Evolutionary conservation across 2,329 filamentous ascomycete species (phyloP).

Genomic region (Curvularia hawaiiensis): DNA sequence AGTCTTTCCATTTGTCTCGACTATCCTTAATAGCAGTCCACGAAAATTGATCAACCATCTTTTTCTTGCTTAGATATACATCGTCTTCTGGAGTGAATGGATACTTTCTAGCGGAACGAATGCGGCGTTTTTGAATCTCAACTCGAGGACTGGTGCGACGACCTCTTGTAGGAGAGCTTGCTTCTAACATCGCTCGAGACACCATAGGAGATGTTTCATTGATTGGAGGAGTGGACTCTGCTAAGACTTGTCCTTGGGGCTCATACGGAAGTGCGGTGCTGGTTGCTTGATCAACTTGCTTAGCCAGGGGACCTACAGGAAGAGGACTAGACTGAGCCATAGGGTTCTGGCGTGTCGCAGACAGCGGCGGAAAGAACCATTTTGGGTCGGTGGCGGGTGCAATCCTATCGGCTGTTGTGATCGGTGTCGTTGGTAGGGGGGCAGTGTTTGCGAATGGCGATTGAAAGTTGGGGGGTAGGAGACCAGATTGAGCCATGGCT

Average conservation of each 20-base stretch:
- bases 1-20: slow-evolving; percentile 27
- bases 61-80: slow-evolving; percentile 43
- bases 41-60: slow-evolving; percentile 28
- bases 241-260: background rate
- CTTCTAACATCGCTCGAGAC: background rate
- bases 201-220: background rate
- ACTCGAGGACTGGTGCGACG: slow-evolving; percentile 23
- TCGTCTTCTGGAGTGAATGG: slow-evolving; percentile 43
- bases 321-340: slow-evolving; percentile 21
- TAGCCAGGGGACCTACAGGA: background rate
- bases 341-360: slow-evolving; percentile 2
- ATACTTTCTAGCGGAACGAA: slow-evolving; percentile 12
- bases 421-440: slow-evolving; percentile 10
- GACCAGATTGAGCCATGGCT: slow-evolving; percentile 22
- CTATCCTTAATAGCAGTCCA: slow-evolving; percentile 33
- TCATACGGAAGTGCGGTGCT: background rate
- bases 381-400: slow-evolving; percentile 35
- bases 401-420: slow-evolving; percentile 15
- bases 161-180: background rate
- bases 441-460: slow-evolving; percentile 7
- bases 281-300: background rate
- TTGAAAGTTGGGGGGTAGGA: slow-evolving; percentile 19
- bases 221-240: background rate
- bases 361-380: slow-evolving; percentile 36
- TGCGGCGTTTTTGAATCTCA: slow-evolving; percentile 12